These are phyloP conservation scores for Acacia acuminata DNA, from an alignment of 306 rosid species.

Conservation along the genomic window DNA sequence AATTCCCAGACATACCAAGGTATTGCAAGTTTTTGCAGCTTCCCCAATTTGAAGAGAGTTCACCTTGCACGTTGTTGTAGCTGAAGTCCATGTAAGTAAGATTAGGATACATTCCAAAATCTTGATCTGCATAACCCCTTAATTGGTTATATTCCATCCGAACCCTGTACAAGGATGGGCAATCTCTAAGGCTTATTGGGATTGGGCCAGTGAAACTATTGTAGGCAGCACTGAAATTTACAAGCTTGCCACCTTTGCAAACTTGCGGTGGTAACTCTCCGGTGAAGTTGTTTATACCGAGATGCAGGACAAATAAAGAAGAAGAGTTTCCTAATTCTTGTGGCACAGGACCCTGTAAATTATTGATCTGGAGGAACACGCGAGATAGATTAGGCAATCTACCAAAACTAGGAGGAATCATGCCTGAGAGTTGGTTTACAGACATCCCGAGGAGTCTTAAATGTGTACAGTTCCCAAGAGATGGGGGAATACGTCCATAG, in stretches of 20 bases:
- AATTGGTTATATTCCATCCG: not conserved
- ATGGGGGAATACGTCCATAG: not conserved
- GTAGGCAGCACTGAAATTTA: not conserved
- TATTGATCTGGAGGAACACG: too few species aligned
- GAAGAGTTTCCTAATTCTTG: not conserved
- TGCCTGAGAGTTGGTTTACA: not conserved
- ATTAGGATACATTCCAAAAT: not conserved
- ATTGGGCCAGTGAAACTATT: not conserved
- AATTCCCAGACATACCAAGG: too few species aligned
- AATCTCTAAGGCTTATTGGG: not conserved
- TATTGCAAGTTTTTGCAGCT: too few species aligned
- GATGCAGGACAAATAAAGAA: not conserved
- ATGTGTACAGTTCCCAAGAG: not conserved
- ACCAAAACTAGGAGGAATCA: not conserved
- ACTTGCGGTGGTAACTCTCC: not conserved
- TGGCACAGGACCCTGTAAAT: not conserved
- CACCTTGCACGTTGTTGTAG: too few species aligned
- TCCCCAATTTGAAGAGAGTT: too few species aligned
- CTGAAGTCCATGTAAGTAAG: too few species aligned
- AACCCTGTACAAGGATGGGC: not conserved
- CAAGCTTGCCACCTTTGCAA: not conserved
- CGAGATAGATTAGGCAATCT: not conserved
- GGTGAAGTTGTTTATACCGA: not conserved
- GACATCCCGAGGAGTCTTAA: not conserved
- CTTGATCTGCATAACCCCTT: not conserved